Conservation (phyloP, 2,329 filamentous ascomycete species). For the Sporothrix variecibatus region DNA sequence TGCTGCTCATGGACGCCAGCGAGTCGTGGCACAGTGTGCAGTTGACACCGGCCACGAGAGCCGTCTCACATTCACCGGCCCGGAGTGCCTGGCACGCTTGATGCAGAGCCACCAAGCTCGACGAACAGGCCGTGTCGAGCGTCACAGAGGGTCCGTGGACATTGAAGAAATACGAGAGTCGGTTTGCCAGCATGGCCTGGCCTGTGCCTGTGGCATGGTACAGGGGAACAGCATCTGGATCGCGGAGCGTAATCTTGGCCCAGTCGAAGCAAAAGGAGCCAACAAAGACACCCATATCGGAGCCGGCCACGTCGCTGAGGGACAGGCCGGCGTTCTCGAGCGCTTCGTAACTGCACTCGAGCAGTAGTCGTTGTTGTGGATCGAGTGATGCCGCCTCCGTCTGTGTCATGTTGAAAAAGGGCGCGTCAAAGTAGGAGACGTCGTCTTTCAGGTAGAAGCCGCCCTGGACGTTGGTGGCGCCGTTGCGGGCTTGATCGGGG, state of each 20-base stretch:
- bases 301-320: conserved; percentile 30
- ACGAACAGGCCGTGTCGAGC: conserved; percentile 50
- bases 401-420: conserved; percentile 38
- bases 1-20: conserved; percentile 48
- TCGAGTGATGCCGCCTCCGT: conserved; percentile 36
- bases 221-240: conserved; percentile 34
- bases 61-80: conserved; percentile 29
- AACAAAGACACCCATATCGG: conserved; percentile 31
- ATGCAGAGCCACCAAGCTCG: conserved; percentile 45
- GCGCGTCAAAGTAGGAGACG: conserved; percentile 33
- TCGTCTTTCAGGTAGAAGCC: conserved; percentile 38
- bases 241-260: conserved; percentile 30
- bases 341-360: conserved; percentile 35
- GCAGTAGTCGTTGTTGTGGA: conserved; percentile 32
- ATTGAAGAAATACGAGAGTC: conserved; percentile 47
- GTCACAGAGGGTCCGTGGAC: conserved; percentile 46
- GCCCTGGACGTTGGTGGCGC: conserved; percentile 37
- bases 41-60: conserved; percentile 33
- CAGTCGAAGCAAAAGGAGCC: conserved; percentile 39
- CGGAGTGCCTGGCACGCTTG: conserved; percentile 39
- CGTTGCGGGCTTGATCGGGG: conserved; percentile 32
- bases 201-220: conserved; percentile 42
- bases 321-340: conserved; percentile 36
- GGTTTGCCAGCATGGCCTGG: conserved; percentile 43
- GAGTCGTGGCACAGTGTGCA: conserved; percentile 32